phyloP scores from a whole-genome alignment of 1,284 basidiomycete species.

The Cutaneotrichosporon curvatum region DNA sequence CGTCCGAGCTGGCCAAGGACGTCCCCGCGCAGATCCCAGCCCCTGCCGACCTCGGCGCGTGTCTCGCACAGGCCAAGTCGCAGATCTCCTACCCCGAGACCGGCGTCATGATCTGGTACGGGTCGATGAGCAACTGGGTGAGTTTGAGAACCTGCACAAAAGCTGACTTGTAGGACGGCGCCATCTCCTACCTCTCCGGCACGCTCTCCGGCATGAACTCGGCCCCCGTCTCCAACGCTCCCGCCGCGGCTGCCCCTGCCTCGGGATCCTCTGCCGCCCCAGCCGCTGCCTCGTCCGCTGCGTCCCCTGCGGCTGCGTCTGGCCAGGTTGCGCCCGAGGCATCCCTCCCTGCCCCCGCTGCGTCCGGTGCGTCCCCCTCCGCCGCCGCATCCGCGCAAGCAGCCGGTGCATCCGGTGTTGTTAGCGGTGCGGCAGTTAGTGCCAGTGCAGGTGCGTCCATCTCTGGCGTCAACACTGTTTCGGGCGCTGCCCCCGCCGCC shows the following conservation, averaged over 20 bases:
- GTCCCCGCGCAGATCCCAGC: conserved; percentile 9
- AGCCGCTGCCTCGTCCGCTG: background rate
- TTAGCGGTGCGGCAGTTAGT: background rate
- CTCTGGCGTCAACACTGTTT: too few relatives aligned
- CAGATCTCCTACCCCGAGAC: conserved; percentile 8
- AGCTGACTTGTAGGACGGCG: conserved; percentile 2
- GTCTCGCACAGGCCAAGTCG: conserved; percentile 10
- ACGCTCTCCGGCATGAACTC: conserved; percentile 1
- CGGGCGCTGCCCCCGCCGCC: too few relatives aligned
- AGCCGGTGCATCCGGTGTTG: background rate
- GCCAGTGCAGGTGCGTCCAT: too few relatives aligned
- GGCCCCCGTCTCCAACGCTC: background rate
- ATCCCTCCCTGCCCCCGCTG: background rate
- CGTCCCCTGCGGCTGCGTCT: too few relatives aligned
- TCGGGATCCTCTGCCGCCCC: background rate
- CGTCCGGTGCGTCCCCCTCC: background rate
- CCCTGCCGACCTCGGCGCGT: conserved; percentile 8
- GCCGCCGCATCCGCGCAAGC: too few relatives aligned
- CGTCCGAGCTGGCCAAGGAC: conserved; percentile 9
- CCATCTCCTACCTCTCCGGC: conserved; percentile 8
- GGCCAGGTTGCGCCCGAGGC: too few relatives aligned
- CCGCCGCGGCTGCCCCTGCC: background rate
- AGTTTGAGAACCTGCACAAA: background rate
- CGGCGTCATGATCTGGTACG: conserved; percentile 18
- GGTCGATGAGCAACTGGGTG: conserved; percentile 10